Percentiles rank a stretch among this genome's conserved stretches.
phyloP scores from a whole-genome alignment of 73 alveolate species.

The Paramecium biaurelia region DNA sequence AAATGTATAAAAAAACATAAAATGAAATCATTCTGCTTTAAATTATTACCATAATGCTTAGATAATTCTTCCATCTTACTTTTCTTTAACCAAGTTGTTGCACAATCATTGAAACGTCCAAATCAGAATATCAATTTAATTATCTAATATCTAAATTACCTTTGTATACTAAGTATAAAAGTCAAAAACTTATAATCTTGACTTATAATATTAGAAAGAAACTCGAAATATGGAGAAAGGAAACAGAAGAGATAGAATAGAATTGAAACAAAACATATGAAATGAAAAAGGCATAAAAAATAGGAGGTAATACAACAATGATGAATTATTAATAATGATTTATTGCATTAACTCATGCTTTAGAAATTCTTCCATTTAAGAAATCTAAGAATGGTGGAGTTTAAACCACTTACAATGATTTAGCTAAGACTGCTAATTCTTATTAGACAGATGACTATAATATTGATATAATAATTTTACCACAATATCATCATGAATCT shows the following conservation, averaged over 20 bases:
- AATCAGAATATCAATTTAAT: too few relatives aligned
- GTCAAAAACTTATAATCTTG: too few relatives aligned
- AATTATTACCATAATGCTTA: too few relatives aligned
- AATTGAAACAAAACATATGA: too few relatives aligned
- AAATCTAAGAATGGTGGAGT: constrained; percentile 47
- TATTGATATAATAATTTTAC: background rate
- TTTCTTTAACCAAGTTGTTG: too few relatives aligned
- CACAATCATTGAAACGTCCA: too few relatives aligned
- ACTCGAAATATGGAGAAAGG: background rate
- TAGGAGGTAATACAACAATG: background rate
- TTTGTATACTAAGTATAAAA: too few relatives aligned
- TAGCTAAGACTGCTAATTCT: constrained; percentile 41
- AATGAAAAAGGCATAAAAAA: background rate
- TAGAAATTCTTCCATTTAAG: constrained; percentile 32
- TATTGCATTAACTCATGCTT: constrained; percentile 4
- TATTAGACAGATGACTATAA: constrained; percentile 36
- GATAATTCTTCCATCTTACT: too few relatives aligned
- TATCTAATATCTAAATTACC: too few relatives aligned
- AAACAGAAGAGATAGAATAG: background rate
- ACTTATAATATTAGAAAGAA: too few relatives aligned
- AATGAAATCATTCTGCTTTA: too few relatives aligned
- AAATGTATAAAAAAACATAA: too few relatives aligned
- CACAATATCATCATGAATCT: constrained; percentile 56
- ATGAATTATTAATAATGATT: background rate
- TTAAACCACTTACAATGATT: constrained; percentile 20